Evolutionary conservation across 441 rosid genomes (phyloP).

Genomic region (Eruca vesicaria): DNA sequence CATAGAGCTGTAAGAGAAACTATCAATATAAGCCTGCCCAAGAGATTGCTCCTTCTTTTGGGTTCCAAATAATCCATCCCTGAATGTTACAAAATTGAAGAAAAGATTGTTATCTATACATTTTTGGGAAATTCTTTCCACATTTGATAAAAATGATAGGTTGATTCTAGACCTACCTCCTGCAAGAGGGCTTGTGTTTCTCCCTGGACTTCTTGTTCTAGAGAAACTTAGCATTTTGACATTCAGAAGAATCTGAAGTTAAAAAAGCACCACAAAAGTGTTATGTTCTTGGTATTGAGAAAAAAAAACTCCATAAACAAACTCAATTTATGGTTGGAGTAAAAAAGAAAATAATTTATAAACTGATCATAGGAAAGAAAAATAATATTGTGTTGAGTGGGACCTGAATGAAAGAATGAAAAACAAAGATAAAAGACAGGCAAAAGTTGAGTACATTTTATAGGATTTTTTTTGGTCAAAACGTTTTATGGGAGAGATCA

Average conservation of each 20-base stretch:
- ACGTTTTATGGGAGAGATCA: too few species aligned
- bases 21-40: slow-evolving; percentile 73
- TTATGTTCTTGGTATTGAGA: neutral
- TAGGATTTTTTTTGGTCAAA: too few species aligned
- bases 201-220: slow-evolving; percentile 35
- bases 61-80: slow-evolving; percentile 89
- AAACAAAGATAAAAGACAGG: slow-evolving; percentile 2
- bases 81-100: slow-evolving; percentile 16
- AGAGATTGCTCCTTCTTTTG: slow-evolving; percentile 61
- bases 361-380: neutral
- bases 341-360: neutral
- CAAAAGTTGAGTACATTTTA: too few species aligned
- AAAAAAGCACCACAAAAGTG: neutral
- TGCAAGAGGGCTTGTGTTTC: slow-evolving; percentile 32
- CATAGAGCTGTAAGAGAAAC: slow-evolving; percentile 77
- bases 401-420: slow-evolving; percentile 12
- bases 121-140: neutral
- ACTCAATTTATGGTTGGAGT: neutral
- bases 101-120: neutral
- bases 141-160: neutral
- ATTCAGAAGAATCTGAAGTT: slow-evolving; percentile 12
- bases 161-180: slow-evolving; percentile 23
- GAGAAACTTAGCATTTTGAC: slow-evolving; percentile 35
- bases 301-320: neutral
- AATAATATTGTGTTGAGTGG: slow-evolving; percentile 21